A percentile compares a stretch with the other conserved stretches of the same genome.
Evolutionary conservation across 176 grass and related monocot species (phyloP).

Genomic region (Aegilops umbellulata): DNA sequence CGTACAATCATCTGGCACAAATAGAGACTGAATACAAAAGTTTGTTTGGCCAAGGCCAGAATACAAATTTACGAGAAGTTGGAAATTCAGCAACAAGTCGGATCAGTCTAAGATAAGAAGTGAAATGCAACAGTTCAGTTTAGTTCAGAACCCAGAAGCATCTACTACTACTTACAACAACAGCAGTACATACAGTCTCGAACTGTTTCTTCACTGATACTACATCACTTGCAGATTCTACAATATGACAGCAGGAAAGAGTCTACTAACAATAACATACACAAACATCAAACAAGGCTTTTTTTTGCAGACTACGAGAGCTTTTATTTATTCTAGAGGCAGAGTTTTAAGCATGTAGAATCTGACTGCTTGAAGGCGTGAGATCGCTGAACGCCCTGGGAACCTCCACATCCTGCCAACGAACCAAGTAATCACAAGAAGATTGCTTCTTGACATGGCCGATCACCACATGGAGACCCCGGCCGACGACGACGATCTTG

Average conservation of each 20-base stretch:
- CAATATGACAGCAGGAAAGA: background rate
- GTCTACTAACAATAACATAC: background rate
- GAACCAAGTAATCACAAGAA: conserved; percentile 44
- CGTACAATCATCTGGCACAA: background rate
- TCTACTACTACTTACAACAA: background rate
- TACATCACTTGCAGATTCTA: background rate
- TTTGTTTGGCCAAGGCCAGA: background rate
- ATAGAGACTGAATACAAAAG: background rate
- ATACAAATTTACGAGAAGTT: background rate
- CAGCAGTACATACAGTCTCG: background rate
- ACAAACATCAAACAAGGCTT: background rate
- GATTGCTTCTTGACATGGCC: conserved; percentile 53
- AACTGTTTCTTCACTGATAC: conserved; percentile 23
- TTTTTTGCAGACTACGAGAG: background rate
- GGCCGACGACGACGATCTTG: conserved; percentile 66
- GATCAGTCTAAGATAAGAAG: background rate
- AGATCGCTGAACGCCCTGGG: conserved; percentile 55
- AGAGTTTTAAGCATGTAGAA: conserved; percentile 61
- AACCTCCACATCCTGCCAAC: conserved; percentile 74
- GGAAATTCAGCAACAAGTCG: background rate
- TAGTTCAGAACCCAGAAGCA: background rate
- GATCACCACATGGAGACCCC: conserved; percentile 65
- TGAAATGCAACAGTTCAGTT: background rate
- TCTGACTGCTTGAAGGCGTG: conserved; percentile 80
- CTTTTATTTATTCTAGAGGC: background rate